phyloP scores from a whole-genome alignment of 805 yeast species.

The Ogataea degrootiae region DNA sequence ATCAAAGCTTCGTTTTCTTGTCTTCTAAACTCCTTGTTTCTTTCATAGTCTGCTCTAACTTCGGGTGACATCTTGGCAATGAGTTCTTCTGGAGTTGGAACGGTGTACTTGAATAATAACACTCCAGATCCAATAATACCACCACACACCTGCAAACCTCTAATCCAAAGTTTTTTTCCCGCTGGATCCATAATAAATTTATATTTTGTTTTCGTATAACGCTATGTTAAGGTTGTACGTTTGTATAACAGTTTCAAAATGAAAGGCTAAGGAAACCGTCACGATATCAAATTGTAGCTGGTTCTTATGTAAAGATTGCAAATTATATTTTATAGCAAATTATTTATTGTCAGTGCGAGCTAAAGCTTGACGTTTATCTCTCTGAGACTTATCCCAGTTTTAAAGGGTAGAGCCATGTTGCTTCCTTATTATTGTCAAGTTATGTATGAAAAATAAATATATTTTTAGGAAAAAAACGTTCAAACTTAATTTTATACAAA shows the following conservation, averaged over 20 bases:
- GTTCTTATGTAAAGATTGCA: too few species aligned
- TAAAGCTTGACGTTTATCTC: too few species aligned
- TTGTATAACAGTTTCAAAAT: neutral
- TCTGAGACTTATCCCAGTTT: too few species aligned
- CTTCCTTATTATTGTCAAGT: too few species aligned
- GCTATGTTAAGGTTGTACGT: neutral
- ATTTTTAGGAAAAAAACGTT: too few species aligned
- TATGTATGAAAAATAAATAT: too few species aligned
- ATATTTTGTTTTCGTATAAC: neutral
- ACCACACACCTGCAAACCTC: conserved; percentile 44
- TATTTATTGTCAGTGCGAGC: too few species aligned
- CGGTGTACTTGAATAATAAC: conserved; percentile 61
- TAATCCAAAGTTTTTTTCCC: conserved; percentile 23
- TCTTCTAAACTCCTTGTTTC: conserved; percentile 54
- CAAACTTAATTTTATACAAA: neutral
- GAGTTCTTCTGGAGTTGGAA: conserved; percentile 82
- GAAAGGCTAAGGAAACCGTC: neutral
- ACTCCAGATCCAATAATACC: conserved; percentile 71
- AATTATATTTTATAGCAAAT: too few species aligned
- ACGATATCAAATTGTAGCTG: neutral
- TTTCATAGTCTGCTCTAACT: conserved; percentile 67
- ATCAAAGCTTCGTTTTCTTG: conserved; percentile 67
- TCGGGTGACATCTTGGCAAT: conserved; percentile 78
- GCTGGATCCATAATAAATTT: conserved; percentile 2
- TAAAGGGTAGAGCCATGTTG: too few species aligned